These are phyloP conservation scores for Chytriomyces sp. DNA, from an alignment of 192 early-diverging fungal genomes.

Conservation along the genomic window DNA sequence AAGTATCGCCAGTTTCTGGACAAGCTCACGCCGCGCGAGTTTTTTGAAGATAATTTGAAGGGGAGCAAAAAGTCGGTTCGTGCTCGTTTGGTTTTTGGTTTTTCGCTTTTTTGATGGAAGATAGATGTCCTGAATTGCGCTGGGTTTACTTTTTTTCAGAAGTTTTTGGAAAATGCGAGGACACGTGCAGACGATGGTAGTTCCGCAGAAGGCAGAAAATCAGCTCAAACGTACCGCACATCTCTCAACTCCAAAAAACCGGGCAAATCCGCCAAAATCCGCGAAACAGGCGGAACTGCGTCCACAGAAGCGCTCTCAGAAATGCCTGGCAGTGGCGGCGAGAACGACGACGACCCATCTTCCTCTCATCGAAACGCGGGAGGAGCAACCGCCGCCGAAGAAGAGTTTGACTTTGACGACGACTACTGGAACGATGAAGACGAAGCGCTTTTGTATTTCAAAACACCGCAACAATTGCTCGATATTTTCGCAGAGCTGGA, in stretches of 20 bases:
- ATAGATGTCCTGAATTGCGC: not conserved
- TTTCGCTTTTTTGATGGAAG: too few relatives aligned
- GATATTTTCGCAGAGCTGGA: constrained; percentile 67
- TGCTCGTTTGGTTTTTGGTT: too few relatives aligned
- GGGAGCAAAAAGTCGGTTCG: not conserved
- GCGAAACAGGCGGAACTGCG: not conserved
- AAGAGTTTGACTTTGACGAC: constrained; percentile 39
- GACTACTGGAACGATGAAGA: constrained; percentile 44
- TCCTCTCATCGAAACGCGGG: constrained; percentile 21
- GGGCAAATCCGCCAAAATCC: not conserved
- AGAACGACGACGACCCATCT: constrained; percentile 14
- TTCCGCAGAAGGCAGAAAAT: constrained; percentile 6
- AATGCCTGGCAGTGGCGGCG: not conserved
- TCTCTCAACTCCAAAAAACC: constrained; percentile 15
- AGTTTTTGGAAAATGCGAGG: not conserved
- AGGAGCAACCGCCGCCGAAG: constrained; percentile 30
- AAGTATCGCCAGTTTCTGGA: constrained; percentile 64
- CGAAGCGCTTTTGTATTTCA: constrained; percentile 55
- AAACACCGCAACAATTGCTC: constrained; percentile 58
- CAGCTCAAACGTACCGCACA: not conserved
- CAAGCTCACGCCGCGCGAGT: constrained; percentile 63
- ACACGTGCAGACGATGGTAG: too few relatives aligned
- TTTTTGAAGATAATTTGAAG: constrained; percentile 37
- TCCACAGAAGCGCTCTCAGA: constrained; percentile 3
- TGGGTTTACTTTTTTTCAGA: not conserved